Evolutionary conservation across 352 stramenopile genomes (phyloP), one percentile per base, ranked within the genome.

Genomic region (Pythium folliculosum): DNA sequence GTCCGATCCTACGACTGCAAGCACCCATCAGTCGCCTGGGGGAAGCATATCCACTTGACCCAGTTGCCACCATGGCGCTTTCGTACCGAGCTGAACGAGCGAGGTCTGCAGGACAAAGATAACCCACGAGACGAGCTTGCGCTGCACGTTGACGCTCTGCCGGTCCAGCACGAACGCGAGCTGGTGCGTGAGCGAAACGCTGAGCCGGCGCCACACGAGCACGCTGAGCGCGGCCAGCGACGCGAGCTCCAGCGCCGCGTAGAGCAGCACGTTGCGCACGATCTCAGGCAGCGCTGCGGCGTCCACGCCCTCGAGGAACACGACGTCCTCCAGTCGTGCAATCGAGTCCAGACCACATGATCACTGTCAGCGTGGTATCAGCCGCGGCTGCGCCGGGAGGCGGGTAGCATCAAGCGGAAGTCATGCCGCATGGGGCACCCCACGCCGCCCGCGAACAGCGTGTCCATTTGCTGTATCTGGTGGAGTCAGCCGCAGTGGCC

Each of bases 131-230:
- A 60, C 40, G 25, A 66, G 37, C 17, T 66, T 58, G 25, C 30
- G 17, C 22, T 66, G 60, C 27, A 66, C 23, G n/a, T 47, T 27
- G 10, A 30, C 38, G 12, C 8, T 32, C 19, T 66, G 49, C 17
- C 40, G 48, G 6, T 66, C 60, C 22, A 66, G 22, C 35, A 66
- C 60, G 37, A 66, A 66, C 19, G 60, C 60, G 16, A 66, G n/a
- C 27, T 60, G 50, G 50, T 66, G 60, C 14, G 56, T 6, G 12
- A 43, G 50, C 25, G 60, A 58, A 10, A 66, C 49, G 19, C 38
- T 19, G 19, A 66, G 35, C 5, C 25, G 23, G 37, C 21, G 50
- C 4, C 50, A 22, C 22, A 66, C 19, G 10, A 66, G 52, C 35
- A 9, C 48, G 22, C 38, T 32, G 3, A 66, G 21, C 8, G 30